Evolutionary conservation across 129 eudicot species (phyloP).

Genomic region (Flaveria brownii): DNA sequence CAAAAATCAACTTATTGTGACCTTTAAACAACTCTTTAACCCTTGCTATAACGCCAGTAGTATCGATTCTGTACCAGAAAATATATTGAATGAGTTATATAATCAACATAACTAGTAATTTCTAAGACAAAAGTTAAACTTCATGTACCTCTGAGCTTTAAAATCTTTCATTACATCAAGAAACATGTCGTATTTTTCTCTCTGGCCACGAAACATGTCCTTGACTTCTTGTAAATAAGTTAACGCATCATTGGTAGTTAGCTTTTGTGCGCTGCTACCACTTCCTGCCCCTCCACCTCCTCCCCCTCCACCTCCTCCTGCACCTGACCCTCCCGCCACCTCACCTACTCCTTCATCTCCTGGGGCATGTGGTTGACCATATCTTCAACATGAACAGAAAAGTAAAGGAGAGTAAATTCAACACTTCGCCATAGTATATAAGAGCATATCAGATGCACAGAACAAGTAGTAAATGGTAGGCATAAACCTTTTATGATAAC

Average conservation of each 20-base stretch:
- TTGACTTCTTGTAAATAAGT: slow-evolving; percentile 85
- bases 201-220: slow-evolving; percentile 85
- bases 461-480: slow-evolving; percentile 6
- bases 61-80: slow-evolving; percentile 62
- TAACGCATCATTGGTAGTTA: slow-evolving; percentile 89
- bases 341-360: slow-evolving; percentile 42
- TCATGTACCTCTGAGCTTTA: slow-evolving; percentile 83
- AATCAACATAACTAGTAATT: slow-evolving; percentile 1
- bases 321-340: slow-evolving; percentile 38
- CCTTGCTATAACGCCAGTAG: slow-evolving; percentile 76
- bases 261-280: slow-evolving; percentile 59
- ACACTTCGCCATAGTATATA: neutral
- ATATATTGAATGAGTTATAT: neutral
- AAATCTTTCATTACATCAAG: slow-evolving; percentile 92
- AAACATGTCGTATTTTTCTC: slow-evolving; percentile 81
- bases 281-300: slow-evolving; percentile 45
- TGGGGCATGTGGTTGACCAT: slow-evolving; percentile 63
- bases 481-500: neutral
- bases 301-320: slow-evolving; percentile 45
- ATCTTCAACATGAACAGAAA: slow-evolving; percentile 44
- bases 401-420: neutral
- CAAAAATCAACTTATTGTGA: slow-evolving; percentile 78
- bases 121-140: neutral
- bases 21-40: slow-evolving; percentile 83
- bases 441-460: neutral